Evolutionary conservation across 163 green algal genomes (phyloP).

Genomic region (Scenedesmus sp.): DNA sequence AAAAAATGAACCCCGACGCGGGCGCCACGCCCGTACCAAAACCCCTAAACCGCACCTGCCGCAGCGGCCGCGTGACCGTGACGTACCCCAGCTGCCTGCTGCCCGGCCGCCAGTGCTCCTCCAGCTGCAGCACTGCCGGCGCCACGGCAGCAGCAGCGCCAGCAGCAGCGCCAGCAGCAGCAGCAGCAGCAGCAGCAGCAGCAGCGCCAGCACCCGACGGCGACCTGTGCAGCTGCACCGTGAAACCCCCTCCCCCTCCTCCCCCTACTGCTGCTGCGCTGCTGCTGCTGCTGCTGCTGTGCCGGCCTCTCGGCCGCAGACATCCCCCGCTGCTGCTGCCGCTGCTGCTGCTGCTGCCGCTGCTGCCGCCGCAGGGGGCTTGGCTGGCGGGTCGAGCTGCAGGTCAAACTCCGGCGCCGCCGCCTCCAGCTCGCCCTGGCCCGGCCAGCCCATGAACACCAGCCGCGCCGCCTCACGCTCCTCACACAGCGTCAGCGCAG

Average conservation of each 20-base stretch:
- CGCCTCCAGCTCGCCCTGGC: conserved; percentile 60
- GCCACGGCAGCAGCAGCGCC: conserved; percentile 13
- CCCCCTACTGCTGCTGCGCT: background rate
- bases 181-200: background rate
- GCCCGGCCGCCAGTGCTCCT: conserved; percentile 41
- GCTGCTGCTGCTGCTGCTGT: background rate
- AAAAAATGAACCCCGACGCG: too few species aligned
- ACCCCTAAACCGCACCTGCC: conserved; percentile 45
- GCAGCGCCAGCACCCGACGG: background rate
- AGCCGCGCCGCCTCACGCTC: conserved; percentile 65
- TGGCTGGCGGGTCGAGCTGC: conserved; percentile 21
- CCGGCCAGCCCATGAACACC: conserved; percentile 85
- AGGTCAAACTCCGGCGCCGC: conserved; percentile 40
- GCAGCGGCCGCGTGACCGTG: conserved; percentile 78
- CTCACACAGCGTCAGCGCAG: conserved; percentile 64
- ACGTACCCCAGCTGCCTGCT: conserved; percentile 77
- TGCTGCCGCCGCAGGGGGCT: background rate
- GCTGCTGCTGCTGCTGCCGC: conserved; percentile 30
- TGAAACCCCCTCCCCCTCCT: background rate
- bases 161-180: too few species aligned
- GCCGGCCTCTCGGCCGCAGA: too few species aligned
- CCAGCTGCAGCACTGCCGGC: conserved; percentile 22
- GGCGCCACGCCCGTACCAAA: too few species aligned
- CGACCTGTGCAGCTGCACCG: background rate
- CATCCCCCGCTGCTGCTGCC: conserved; percentile 18